Percentiles rank a stretch among this genome's conserved stretches.
Conservation (phyloP, 2,329 filamentous ascomycete species). For the Fusarium sambucinum region DNA sequence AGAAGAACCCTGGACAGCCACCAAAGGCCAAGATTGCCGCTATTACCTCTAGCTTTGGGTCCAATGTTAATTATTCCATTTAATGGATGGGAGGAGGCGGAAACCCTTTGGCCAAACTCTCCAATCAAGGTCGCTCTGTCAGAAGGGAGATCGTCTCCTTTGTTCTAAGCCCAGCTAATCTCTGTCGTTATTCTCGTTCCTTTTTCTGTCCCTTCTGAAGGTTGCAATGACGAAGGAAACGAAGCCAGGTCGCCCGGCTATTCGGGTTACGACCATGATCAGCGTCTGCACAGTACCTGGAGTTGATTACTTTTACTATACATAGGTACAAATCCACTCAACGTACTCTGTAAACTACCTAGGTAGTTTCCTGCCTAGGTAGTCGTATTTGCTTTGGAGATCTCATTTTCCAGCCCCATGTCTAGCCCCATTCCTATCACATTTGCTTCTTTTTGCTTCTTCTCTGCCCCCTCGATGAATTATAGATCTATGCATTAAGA, state of each 20-base stretch:
- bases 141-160: constrained; percentile 21
- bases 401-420: constrained; percentile 40
- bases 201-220: not conserved
- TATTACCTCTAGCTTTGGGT: constrained; percentile 31
- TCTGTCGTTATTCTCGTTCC: not conserved
- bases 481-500: not conserved
- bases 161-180: constrained; percentile 15
- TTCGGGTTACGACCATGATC: constrained; percentile 32
- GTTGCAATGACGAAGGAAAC: constrained; percentile 15
- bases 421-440: constrained; percentile 13
- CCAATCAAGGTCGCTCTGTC: constrained; percentile 11
- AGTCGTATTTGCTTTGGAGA: constrained; percentile 29
- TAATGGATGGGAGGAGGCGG: constrained; percentile 5
- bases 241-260: constrained; percentile 9
- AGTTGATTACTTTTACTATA: not conserved
- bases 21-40: constrained; percentile 40
- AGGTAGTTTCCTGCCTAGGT: too few species aligned
- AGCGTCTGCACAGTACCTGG: not conserved
- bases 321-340: not conserved
- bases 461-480: not conserved
- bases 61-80: constrained; percentile 17
- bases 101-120: constrained; percentile 3
- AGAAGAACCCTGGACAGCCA: constrained; percentile 35
- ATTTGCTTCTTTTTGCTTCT: constrained; percentile 17
- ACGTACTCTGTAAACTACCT: not conserved